Percentiles rank a stretch among this genome's conserved stretches.
Evolutionary conservation across 1,284 basidiomycete species (phyloP).

Genomic region (Takashimella koratensis): DNA sequence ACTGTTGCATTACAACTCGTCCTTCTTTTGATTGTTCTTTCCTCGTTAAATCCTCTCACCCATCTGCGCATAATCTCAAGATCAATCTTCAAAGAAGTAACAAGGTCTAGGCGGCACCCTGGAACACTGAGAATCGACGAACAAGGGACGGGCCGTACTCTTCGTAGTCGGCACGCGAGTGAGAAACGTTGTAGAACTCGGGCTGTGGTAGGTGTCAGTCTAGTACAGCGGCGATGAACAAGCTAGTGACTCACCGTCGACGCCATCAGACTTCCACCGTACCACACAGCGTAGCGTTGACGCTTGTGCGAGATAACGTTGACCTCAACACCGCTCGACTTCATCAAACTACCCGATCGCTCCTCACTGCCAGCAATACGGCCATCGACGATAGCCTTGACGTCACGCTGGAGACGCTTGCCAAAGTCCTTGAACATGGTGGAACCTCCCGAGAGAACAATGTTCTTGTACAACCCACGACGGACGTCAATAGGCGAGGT

Average conservation of each 20-base stretch:
- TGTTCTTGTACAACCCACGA: conserved; percentile 94
- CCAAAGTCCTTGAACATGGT: conserved; percentile 99
- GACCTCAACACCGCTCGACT: conserved; percentile 89
- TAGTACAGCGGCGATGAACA: too few relatives aligned
- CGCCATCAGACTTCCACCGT: conserved; percentile 89
- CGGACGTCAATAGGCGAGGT: conserved; percentile 93
- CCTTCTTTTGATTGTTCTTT: too few relatives aligned
- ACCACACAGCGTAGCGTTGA: conserved; percentile 98
- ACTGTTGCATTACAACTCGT: too few relatives aligned
- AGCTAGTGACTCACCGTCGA: conserved; percentile 76
- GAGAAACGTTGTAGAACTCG: conserved; percentile 96
- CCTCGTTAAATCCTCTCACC: too few relatives aligned
- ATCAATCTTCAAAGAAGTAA: too few relatives aligned
- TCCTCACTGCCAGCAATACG: conserved; percentile 74
- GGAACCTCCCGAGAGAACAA: conserved; percentile 89
- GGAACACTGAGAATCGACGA: conserved; percentile 90
- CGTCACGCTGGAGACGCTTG: conserved; percentile 87
- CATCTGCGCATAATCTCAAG: too few relatives aligned
- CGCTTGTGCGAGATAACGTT: conserved; percentile 98
- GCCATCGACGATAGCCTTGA: conserved; percentile 90
- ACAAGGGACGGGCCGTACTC: conserved; percentile 96
- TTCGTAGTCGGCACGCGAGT: conserved; percentile 95
- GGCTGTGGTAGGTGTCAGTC: conserved; percentile 61
- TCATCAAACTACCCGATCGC: conserved; percentile 70
- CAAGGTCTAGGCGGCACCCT: conserved; percentile 64